Conservation (phyloP, 768 basidiomycete genomes). For the Auriscalpium orientale region DNA sequence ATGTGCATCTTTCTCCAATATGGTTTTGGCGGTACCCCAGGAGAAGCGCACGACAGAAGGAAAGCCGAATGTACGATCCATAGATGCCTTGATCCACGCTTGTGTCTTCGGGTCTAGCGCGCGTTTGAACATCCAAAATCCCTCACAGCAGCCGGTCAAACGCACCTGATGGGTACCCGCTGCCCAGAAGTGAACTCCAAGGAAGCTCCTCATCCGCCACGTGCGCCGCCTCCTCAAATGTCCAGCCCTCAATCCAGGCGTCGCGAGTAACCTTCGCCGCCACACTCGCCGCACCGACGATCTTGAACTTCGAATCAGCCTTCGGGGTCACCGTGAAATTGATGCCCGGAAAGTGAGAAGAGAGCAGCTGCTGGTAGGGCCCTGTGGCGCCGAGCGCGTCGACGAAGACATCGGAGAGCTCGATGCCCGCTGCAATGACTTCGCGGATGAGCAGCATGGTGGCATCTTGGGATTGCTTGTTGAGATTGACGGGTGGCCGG, state of each 20-base stretch:
- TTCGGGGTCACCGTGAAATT: conserved; percentile 85
- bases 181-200: conserved; percentile 46
- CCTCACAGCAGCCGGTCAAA: background rate
- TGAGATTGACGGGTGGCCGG: conserved; percentile 77
- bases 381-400: conserved; percentile 88
- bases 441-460: conserved; percentile 85
- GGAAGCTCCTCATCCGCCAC: conserved; percentile 8
- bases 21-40: conserved; percentile 88
- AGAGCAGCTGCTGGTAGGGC: conserved; percentile 80
- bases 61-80: conserved; percentile 89
- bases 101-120: conserved; percentile 83
- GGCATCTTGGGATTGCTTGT: conserved; percentile 81
- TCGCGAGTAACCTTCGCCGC: conserved; percentile 97
- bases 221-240: conserved; percentile 52
- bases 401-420: conserved; percentile 83
- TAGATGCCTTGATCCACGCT: conserved; percentile 66
- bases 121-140: background rate
- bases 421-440: conserved; percentile 72
- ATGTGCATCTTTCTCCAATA: conserved; percentile 76
- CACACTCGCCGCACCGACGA: conserved; percentile 96
- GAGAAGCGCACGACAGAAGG: conserved; percentile 88
- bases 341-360: conserved; percentile 74
- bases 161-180: conserved; percentile 87
- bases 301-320: conserved; percentile 94
- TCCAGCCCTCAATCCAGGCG: conserved; percentile 81